Evolutionary conservation across 352 stramenopile genomes (phyloP).

Genomic region (Aphanomyces euteiches): DNA sequence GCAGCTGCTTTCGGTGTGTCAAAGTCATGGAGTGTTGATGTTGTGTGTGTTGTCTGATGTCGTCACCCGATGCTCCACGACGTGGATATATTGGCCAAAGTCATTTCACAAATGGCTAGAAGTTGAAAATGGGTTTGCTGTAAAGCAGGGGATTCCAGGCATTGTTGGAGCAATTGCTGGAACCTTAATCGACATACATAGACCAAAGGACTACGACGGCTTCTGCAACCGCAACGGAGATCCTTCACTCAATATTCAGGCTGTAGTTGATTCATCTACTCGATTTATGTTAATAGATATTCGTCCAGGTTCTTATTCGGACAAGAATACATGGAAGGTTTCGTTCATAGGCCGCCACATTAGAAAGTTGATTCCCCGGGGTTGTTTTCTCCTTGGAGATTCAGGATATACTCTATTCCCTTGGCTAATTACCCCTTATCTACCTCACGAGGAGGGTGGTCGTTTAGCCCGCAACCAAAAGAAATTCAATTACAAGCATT

Average conservation of each 20-base stretch:
- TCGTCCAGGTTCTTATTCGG: neutral
- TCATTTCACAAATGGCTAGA: neutral
- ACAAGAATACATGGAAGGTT: neutral
- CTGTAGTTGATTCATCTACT: constrained; percentile 16
- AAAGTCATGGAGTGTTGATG: constrained; percentile 6
- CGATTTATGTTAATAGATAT: constrained; percentile 3
- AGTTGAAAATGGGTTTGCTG: neutral
- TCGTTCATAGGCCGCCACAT: neutral
- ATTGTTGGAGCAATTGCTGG: constrained; percentile 23
- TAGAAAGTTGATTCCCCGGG: neutral
- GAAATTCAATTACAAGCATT: neutral
- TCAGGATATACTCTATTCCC: neutral
- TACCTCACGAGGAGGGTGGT: neutral
- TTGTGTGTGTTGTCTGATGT: neutral
- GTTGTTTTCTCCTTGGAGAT: neutral
- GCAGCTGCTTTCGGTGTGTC: neutral
- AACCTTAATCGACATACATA: constrained; percentile 7
- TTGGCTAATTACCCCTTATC: neutral
- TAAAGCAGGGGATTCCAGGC: constrained; percentile 1
- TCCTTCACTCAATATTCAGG: constrained; percentile 27
- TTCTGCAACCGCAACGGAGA: constrained; percentile 25
- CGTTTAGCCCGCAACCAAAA: neutral
- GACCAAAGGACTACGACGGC: constrained; percentile 18
- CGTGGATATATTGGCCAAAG: neutral
- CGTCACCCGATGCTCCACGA: neutral